Conservation (phyloP, 305 asterid species). For the Stenogyne calaminthoides region DNA sequence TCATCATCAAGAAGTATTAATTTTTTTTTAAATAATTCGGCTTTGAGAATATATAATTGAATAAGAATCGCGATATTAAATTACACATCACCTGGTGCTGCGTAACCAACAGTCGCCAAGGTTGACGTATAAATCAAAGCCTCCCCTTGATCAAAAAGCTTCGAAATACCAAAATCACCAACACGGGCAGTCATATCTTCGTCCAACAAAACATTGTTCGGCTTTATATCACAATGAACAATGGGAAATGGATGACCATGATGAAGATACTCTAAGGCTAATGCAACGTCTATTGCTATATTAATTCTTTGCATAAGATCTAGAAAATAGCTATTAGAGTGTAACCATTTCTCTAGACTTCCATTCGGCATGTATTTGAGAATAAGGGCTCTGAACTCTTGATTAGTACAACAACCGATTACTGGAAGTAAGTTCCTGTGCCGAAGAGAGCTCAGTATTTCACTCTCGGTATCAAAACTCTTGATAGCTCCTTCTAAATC, state of each 20-base stretch:
- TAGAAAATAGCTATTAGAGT: slow-evolving; percentile 20
- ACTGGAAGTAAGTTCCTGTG: slow-evolving; percentile 34
- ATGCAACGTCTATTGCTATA: slow-evolving; percentile 35
- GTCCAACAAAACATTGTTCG: slow-evolving; percentile 41
- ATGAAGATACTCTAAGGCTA: slow-evolving; percentile 46
- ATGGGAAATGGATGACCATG: slow-evolving; percentile 18
- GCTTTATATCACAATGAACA: slow-evolving; percentile 47
- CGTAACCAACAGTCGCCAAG: slow-evolving; percentile 43
- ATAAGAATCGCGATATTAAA: background rate
- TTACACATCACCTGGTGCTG: slow-evolving; percentile 39
- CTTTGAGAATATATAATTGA: background rate
- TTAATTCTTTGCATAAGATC: slow-evolving; percentile 24
- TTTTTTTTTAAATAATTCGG: background rate
- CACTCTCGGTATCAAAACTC: slow-evolving; percentile 41
- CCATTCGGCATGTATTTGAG: slow-evolving; percentile 36
- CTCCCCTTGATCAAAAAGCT: slow-evolving; percentile 32
- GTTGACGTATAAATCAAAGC: slow-evolving; percentile 32
- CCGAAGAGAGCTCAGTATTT: slow-evolving; percentile 35
- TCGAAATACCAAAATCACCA: slow-evolving; percentile 41
- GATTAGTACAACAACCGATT: slow-evolving; percentile 35
- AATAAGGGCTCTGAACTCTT: slow-evolving; percentile 38
- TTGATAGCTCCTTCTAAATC: slow-evolving; percentile 23
- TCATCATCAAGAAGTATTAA: background rate
- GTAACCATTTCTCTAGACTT: slow-evolving; percentile 37
- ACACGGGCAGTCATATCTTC: slow-evolving; percentile 44